Evolutionary conservation across 192 early-diverging fungal species (phyloP).

Genomic region (Entophlyctis luteolus): DNA sequence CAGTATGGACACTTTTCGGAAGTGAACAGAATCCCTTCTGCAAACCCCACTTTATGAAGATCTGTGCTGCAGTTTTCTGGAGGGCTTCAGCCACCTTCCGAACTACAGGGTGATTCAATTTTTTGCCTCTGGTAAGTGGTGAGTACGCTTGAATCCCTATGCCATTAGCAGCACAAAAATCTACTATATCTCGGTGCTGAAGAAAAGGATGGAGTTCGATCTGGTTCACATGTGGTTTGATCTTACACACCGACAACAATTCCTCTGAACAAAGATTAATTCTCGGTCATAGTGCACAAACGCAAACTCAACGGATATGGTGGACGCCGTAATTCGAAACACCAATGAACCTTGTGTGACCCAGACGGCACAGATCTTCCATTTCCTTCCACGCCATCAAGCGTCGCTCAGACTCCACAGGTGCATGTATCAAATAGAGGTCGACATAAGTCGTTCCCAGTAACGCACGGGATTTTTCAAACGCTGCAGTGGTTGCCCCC

Average conservation of each 20-base stretch:
- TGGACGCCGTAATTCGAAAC: slow-evolving; percentile 71
- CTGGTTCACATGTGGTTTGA: slow-evolving; percentile 82
- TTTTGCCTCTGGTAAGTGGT: slow-evolving; percentile 49
- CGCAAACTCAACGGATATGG: slow-evolving; percentile 9
- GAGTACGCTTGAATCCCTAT: slow-evolving; percentile 81
- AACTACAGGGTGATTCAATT: slow-evolving; percentile 46
- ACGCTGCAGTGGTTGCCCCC: slow-evolving; percentile 40
- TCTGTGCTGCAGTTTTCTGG: slow-evolving; percentile 51
- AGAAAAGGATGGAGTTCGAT: slow-evolving; percentile 80
- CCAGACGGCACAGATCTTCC: slow-evolving; percentile 69
- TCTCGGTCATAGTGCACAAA: no score
- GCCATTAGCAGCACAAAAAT: slow-evolving; percentile 63
- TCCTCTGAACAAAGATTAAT: slow-evolving; percentile 36
- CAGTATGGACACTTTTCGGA: slow-evolving; percentile 53
- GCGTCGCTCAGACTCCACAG: slow-evolving; percentile 2
- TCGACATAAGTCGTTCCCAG: slow-evolving; percentile 59
- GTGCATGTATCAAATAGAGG: slow-evolving; percentile 65
- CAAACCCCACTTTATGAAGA: slow-evolving; percentile 58
- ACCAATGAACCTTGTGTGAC: slow-evolving; percentile 76
- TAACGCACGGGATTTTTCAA: slow-evolving; percentile 48
- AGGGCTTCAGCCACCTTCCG: slow-evolving; percentile 49
- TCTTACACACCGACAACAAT: slow-evolving; percentile 59
- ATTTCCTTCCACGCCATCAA: slow-evolving; percentile 74
- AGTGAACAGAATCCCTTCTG: slow-evolving; percentile 56
- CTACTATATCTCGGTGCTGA: slow-evolving; percentile 66